Base-by-base conservation (phyloP, 2,329 filamentous ascomycete genomes). In the Periconia macrospinosa region DNA sequence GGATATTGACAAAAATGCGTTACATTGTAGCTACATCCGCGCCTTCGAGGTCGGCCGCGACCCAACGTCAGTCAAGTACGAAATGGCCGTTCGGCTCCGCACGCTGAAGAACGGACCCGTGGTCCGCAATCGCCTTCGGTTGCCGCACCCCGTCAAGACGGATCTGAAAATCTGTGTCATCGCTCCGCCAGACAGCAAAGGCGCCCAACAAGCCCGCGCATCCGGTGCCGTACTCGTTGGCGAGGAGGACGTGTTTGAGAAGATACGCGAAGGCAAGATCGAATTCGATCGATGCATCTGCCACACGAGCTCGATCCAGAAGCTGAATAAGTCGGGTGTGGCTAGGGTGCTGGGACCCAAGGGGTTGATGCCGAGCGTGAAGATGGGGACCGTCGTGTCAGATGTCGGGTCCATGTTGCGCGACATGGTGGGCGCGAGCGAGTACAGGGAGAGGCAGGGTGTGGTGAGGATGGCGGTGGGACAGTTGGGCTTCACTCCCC, bases 111-210 rank as follows among this genome's bases (percentile, higher is more conserved):
- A 92, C 75, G 92, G 92, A 0, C 88, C 92, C 17, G 86, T 94
- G 9, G 82, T 99, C 61, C 90, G 92, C 59, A 95, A 90, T 77
- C 90, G 91, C 71, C 82, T 99, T 70, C 87, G 89, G 41, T 86
- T 99, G 17, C 94, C 94, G 0, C 89, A 95, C 74, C 88, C 92
- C 5, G 90, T 97, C 61, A 90, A 91, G 73, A 95, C 90, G 58
- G 91, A 96, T 73, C 82, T 92, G 48, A 87, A 88, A 58, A 92
- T 99, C 67, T 94, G 88, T 69, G 94, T 97, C 52, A 90, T 99
- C 63, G 93, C 89, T 72, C 86, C 90, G n/a, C 88, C 93, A 51
- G 87, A 86, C 60, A 92, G 89, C 59, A 83, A 86, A 57, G 82
- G 86, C 47, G 91, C 88, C 49, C 81, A 84, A 60, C 87, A 91